phyloP scores from a whole-genome alignment of 306 rosid genomes.

The Acacia acuminata region DNA sequence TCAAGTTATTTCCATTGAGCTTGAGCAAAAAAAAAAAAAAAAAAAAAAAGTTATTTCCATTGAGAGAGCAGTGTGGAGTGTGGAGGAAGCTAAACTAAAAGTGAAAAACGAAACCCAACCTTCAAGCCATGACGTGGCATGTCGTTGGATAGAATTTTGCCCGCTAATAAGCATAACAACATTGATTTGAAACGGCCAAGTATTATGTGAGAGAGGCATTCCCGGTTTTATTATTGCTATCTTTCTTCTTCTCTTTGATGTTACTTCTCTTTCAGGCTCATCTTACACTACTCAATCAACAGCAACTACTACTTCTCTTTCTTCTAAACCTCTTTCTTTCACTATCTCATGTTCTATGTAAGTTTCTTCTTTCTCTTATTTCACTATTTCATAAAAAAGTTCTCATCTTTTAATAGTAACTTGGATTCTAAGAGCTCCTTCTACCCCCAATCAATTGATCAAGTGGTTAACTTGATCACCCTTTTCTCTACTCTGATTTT shows the following conservation, averaged over 20 bases:
- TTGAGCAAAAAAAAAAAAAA: too few relatives aligned
- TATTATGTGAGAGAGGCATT: neutral
- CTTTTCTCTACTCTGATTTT: too few relatives aligned
- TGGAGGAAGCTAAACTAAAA: neutral
- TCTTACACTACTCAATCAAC: neutral
- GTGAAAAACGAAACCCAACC: neutral
- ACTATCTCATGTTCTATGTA: constrained; percentile 11
- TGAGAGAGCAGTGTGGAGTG: neutral
- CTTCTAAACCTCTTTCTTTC: too few relatives aligned
- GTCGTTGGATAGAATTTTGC: constrained; percentile 5
- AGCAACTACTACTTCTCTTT: too few relatives aligned
- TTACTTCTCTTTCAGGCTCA: neutral
- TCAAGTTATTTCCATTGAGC: neutral
- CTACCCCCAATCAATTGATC: too few relatives aligned
- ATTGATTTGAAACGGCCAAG: constrained; percentile 43
- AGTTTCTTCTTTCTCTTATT: constrained; percentile 11
- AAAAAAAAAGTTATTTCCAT: too few relatives aligned
- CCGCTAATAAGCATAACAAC: constrained; percentile 22
- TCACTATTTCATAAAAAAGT: constrained; percentile 7
- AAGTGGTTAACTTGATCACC: too few relatives aligned
- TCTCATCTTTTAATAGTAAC: constrained; percentile 8
- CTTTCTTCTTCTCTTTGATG: constrained; percentile 2
- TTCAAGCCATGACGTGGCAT: constrained; percentile 19
- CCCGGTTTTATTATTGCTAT: neutral
- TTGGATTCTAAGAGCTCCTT: neutral